Base-by-base conservation (phyloP, 1,284 basidiomycete genomes). In the Cerrena zonata region DNA sequence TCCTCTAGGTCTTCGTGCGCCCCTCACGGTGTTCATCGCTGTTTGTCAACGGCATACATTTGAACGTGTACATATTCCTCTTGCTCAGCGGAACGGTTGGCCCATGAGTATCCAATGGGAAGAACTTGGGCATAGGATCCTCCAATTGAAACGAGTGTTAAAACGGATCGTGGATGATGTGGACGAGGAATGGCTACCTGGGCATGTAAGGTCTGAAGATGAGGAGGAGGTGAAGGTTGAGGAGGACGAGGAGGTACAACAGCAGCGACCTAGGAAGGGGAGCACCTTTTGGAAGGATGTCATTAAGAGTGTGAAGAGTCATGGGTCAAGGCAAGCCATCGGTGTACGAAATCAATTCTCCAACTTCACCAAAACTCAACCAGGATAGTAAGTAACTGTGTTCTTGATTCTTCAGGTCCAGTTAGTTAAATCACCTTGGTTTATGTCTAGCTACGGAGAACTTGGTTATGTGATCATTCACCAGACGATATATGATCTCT, bases 11-110 rank as follows among this genome's bases (percentile, higher is more conserved):
- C 70, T 86, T 18, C 82, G 75, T 53, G 86, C 87, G 1, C 76
- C 81, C 0, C 69, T 87, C 40, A 66, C 74, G 0, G 66, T 73
- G 4, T 90, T 82, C 57, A 76, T 86, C 45, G 71, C 74, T 4
- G 76, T 86, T 1, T 91, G 89, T 59, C 84, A 86, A 56, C 76
- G 86, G 3, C 89, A 91, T 66, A 74, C 76, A 5, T 89, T 89
- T 56, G 89, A 91, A 65, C 76, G 70, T 15, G 68, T 81, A 44
- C 76, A 84, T 51, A 69, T 91, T 2, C 89, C 89, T 0, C 74
- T 81, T 53, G 89, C 88, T 7, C 72, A 79, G 44, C 64, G 66
- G 24, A 77, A 77, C 42, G 84, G 86, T 4, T 91, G 89, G 89
- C 89, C 89, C 0, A 82, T 78, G 57, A 61, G 61, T 2, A 87